These are phyloP conservation scores for Papiliotrema flavescens DNA, from an alignment of 1,284 basidiomycete species.

Conservation along the genomic window DNA sequence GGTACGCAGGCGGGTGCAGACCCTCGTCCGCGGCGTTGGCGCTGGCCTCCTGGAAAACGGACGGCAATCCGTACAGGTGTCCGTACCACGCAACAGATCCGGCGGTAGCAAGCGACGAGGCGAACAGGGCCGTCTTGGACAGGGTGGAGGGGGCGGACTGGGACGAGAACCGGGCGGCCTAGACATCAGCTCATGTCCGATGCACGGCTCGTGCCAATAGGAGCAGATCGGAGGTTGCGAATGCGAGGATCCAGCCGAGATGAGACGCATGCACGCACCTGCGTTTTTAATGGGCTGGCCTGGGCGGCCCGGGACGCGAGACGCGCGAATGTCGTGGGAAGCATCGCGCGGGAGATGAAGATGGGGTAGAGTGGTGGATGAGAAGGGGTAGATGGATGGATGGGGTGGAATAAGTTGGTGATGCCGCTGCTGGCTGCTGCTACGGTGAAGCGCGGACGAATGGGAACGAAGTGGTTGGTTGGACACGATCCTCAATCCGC, in stretches of 20 bases:
- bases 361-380: background rate
- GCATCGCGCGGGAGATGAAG: constrained; percentile 26
- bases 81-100: constrained; percentile 95
- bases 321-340: constrained; percentile 42
- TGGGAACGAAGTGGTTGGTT: constrained; percentile 1
- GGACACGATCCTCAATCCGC: background rate
- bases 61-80: constrained; percentile 83
- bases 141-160: constrained; percentile 32
- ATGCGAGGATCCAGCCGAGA: background rate
- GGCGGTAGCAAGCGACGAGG: constrained; percentile 71
- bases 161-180: constrained; percentile 42
- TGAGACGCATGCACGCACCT: constrained; percentile 5
- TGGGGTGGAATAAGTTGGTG: background rate
- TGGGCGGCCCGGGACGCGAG: constrained; percentile 36
- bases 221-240: background rate
- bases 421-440: background rate
- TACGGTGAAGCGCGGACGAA: background rate
- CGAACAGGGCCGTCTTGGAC: constrained; percentile 74
- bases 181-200: background rate
- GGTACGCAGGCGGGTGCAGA: constrained; percentile 81
- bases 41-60: constrained; percentile 81
- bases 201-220: background rate
- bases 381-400: background rate
- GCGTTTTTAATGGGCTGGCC: constrained; percentile 22
- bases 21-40: constrained; percentile 92